Base-by-base conservation (phyloP, 352 stramenopile genomes). In the Phytophthora ramorum region DNA sequence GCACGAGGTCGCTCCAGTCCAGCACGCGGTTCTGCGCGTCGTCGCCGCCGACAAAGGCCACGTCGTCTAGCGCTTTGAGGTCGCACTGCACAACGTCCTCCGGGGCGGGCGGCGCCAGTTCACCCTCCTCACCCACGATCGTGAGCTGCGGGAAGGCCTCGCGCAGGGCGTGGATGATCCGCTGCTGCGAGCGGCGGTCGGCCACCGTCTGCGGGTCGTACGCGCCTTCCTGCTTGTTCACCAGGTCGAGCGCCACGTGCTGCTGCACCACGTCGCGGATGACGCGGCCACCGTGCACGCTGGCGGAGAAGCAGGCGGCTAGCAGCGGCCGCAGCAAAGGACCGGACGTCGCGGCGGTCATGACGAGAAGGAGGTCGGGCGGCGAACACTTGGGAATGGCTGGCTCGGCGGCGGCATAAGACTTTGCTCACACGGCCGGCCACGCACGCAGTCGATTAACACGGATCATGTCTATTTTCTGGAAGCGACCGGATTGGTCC, bases 201-300 rank as follows among this genome's bases (percentile, higher is more conserved):
- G 85, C 85, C 26, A 92, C 66, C 7, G 85, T 93, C 73, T 93
- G 85, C 54, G 85, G 85, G 58, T 93, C 85, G 69, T 89, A 93
- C 45, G 77, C 74, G 54, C 76, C 78, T 51, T 86, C 85, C 41
- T 83, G 76, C 65, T 93, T 93, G 78, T 90, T 93, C 67, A 93
- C 81, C 52, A 91, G 69, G 17, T 75, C 75, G 30, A 93, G 78
- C 34, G 85, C 76, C 26, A 73, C 66, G 38, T 79, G 76, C 26
- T 79, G 61, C 7, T 64, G 59, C 37, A 91, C 83, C 45, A 92
- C 85, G 30, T 89, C 78, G 51, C 83, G 85, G 35, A 93, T 91
- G 3, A 92, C 85, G 43, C 76, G 64, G 37, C 85, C 85, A 14
- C 83, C 85, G 50, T 76, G 71, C 32, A 70, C 70, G 34, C 72